A percentile compares a stretch with the other conserved stretches of the same genome.
phyloP scores from a whole-genome alignment of 1,284 basidiomycete species.

The Marasmius tenuissimus region DNA sequence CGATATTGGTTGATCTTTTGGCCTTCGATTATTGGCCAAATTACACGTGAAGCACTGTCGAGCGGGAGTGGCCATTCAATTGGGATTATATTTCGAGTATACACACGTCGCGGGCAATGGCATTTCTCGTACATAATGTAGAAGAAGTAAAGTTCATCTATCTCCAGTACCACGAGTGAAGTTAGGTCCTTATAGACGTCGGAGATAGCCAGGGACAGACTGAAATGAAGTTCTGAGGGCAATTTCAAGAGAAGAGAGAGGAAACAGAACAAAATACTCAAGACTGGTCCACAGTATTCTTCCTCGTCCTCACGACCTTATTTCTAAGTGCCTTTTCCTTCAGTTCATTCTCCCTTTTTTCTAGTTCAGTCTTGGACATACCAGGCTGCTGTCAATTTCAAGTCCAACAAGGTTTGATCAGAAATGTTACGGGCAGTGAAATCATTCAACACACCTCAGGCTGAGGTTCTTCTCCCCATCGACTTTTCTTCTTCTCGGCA shows the following conservation, averaged over 20 bases:
- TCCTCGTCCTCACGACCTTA: conserved; percentile 74
- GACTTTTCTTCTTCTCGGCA: conserved; percentile 47
- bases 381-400: background rate
- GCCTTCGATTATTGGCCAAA: no score
- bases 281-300: conserved; percentile 26
- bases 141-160: no score
- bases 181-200: no score
- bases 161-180: no score
- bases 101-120: no score
- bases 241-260: background rate
- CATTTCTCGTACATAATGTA: no score
- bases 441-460: conserved; percentile 24
- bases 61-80: no score
- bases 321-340: conserved; percentile 79
- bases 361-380: conserved; percentile 41
- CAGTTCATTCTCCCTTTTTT: conserved; percentile 68
- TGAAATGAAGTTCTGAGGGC: no score
- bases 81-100: no score
- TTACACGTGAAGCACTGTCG: no score
- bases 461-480: conserved; percentile 39
- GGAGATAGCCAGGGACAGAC: no score
- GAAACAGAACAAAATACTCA: background rate
- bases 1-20: no score
- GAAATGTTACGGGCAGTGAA: conserved; percentile 2
- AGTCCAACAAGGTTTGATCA: background rate